A percentile compares a stretch with the other conserved stretches of the same genome.
Evolutionary conservation across 2,329 filamentous ascomycete genomes (phyloP).

Genomic region (Ceratocystis lukuohia): DNA sequence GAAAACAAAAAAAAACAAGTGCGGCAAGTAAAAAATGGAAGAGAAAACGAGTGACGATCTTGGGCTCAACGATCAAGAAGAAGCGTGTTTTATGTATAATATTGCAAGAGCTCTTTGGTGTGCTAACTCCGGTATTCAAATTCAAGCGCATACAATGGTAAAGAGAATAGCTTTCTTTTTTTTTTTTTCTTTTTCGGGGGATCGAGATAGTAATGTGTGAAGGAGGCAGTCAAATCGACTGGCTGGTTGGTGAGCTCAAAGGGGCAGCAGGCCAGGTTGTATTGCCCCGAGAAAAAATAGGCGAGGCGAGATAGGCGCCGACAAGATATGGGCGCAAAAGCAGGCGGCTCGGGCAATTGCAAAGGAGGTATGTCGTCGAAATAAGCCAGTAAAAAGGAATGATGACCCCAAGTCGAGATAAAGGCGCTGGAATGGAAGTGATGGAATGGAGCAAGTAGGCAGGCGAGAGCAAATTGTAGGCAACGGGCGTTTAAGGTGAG

Average conservation of each 20-base stretch:
- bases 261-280: background rate
- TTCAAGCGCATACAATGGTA: too few species aligned
- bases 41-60: too few species aligned
- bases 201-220: background rate
- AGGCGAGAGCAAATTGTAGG: background rate
- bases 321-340: background rate
- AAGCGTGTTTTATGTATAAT: too few species aligned
- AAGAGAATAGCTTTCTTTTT: too few species aligned
- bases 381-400: conserved; percentile 4
- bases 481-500: background rate
- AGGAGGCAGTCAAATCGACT: background rate
- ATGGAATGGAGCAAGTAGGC: background rate
- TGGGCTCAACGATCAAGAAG: too few species aligned
- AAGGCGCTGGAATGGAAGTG: background rate
- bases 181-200: background rate
- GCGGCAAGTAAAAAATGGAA: too few species aligned
- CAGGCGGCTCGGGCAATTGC: background rate
- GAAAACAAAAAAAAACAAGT: too few species aligned
- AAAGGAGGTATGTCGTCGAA: conserved; percentile 5
- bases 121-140: too few species aligned
- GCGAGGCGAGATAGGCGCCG: conserved; percentile 6
- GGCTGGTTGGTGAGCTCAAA: background rate
- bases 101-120: too few species aligned
- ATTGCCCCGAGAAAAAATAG: background rate
- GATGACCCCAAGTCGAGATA: background rate